phyloP scores from a whole-genome alignment of 1,284 basidiomycete genomes.

The Moniliophthora roreri region DNA sequence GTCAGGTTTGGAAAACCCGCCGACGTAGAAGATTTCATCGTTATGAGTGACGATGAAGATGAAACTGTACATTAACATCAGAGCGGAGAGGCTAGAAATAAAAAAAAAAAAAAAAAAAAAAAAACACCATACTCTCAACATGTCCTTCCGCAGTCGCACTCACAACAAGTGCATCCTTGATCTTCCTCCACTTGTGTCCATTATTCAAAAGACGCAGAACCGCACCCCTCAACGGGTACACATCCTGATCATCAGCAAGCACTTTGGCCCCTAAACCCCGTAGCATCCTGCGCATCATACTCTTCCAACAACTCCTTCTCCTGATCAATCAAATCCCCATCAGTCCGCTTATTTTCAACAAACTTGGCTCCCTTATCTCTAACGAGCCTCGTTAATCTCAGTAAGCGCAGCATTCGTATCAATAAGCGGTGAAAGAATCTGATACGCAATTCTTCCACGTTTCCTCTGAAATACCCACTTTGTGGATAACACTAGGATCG shows the following conservation, averaged over 20 bases:
- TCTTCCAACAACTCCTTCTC: constrained; percentile 29
- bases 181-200: constrained; percentile 32
- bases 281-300: constrained; percentile 33
- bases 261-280: constrained; percentile 31
- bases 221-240: constrained; percentile 37
- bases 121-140: too few species aligned
- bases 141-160: constrained; percentile 23
- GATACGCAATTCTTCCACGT: constrained; percentile 34
- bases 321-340: constrained; percentile 23
- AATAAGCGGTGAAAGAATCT: constrained; percentile 32
- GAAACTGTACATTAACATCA: too few species aligned
- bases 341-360: constrained; percentile 28
- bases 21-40: constrained; percentile 31
- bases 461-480: constrained; percentile 23
- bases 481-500: constrained; percentile 23
- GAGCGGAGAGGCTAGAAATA: too few species aligned
- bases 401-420: constrained; percentile 37
- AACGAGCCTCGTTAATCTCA: constrained; percentile 29
- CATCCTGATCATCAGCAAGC: constrained; percentile 30
- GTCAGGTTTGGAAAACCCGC: constrained; percentile 30
- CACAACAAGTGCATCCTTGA: constrained; percentile 30
- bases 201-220: constrained; percentile 38
- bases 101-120: too few species aligned
- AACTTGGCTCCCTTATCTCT: constrained; percentile 30
- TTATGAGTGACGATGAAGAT: constrained; percentile 35